Conservation (phyloP, 2,329 filamentous ascomycete species). For the Davidsoniella neocaledoniae region DNA sequence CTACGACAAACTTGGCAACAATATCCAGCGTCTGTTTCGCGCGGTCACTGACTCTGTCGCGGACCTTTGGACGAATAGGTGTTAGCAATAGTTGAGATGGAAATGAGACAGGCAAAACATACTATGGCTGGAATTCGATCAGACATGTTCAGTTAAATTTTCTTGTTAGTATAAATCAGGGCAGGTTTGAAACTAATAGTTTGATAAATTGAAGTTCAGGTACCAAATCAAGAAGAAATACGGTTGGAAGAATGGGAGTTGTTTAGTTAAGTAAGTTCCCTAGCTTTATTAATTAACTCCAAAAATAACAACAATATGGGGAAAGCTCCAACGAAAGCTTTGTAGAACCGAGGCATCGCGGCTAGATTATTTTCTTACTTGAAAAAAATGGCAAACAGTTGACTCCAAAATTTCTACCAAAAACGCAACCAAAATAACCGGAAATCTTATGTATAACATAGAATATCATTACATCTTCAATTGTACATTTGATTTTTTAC, state of each 20-base stretch:
- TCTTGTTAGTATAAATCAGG: no score
- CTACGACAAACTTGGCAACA: slow-evolving; percentile 91
- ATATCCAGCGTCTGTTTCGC: slow-evolving; percentile 73
- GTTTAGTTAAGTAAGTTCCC: no score
- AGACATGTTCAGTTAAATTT: slow-evolving; percentile 5
- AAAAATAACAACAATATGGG: slow-evolving; percentile 2
- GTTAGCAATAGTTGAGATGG: no score
- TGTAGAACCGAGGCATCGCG: background rate
- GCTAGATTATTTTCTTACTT: no score
- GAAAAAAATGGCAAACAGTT: no score
- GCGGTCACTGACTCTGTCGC: slow-evolving; percentile 56
- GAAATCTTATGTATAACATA: no score
- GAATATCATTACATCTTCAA: no score
- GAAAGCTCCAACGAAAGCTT: background rate
- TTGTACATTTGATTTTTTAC: no score
- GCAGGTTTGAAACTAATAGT: no score
- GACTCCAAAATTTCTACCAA: background rate
- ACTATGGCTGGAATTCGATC: slow-evolving; percentile 11
- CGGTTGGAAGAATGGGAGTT: no score
- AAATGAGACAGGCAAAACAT: background rate
- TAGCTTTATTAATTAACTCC: background rate
- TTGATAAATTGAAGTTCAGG: no score
- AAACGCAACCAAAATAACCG: background rate
- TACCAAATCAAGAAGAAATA: no score
- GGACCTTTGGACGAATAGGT: slow-evolving; percentile 21